These are phyloP conservation scores for Fragilariopsis cylindrus DNA, from an alignment of 108 stramenopile species.

Conservation along the genomic window DNA sequence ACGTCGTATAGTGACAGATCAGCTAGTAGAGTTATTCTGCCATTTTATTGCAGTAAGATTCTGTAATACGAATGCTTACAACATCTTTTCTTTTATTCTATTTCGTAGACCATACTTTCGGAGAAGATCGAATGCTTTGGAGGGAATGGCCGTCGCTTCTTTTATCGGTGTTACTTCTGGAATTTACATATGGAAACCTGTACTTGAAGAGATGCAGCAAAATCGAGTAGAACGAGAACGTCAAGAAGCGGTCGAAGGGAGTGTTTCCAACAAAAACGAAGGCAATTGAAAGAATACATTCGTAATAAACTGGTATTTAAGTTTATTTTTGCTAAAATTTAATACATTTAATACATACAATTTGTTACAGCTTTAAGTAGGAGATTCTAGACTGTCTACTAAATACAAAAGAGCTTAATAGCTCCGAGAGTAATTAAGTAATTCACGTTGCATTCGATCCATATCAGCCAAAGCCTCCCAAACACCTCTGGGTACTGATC, in stretches of 20 bases:
- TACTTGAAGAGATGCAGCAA: slow-evolving; percentile 33
- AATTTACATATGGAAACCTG: slow-evolving; percentile 42
- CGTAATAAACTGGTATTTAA: no score
- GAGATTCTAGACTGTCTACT: not conserved
- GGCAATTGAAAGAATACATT: no score
- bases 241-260: slow-evolving; percentile 10
- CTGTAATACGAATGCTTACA: not conserved
- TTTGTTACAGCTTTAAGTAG: not conserved
- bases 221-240: slow-evolving; percentile 28
- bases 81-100: not conserved
- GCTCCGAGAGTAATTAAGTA: slow-evolving; percentile 39
- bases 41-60: not conserved
- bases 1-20: not conserved
- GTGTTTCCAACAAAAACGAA: no score
- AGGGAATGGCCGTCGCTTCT: slow-evolving; percentile 40
- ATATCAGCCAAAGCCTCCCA: slow-evolving; percentile 77
- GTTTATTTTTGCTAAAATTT: not conserved
- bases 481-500: slow-evolving; percentile 46
- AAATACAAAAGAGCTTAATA: not conserved
- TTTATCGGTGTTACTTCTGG: slow-evolving; percentile 34
- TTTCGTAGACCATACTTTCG: slow-evolving; percentile 40
- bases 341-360: not conserved
- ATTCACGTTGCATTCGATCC: slow-evolving; percentile 57
- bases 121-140: slow-evolving; percentile 31
- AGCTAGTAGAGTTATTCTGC: slow-evolving; percentile 1